Evolutionary conservation across 2,329 filamentous ascomycete species (phyloP), one percentile per base, ranked within the genome.

Genomic region (Ascochyta rabiei): DNA sequence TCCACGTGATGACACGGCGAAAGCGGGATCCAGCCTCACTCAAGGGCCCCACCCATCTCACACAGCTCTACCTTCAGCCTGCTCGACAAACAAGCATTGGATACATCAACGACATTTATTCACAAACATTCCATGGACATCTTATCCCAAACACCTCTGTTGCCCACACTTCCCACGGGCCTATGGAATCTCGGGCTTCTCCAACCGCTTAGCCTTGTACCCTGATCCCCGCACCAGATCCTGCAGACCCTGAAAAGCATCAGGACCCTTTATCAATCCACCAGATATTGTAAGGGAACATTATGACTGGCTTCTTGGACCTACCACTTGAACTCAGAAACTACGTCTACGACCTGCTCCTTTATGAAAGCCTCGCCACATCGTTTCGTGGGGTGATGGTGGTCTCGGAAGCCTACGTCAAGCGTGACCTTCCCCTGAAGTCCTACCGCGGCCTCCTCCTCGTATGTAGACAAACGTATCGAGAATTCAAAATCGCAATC

Each of bases 291-390:
- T 16, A 5, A 28, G 19, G 28, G 33, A n/a, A 35, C 50, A 50
- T 16, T 21, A 70, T 72, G 69, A 55, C 63, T n/a, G 60, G 67
- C 26, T 67, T 72, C n/a, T 44, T 72, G 49, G 68, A 69, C 38
- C 44, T 72, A 12, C 67, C 69, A 30, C 39, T 70, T 37, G 69
- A 72, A 53, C 49, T 70, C 7, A 60, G 69, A 24, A 67, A 71
- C 26, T 53, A 66, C 57, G 60, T 72, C 3, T 72, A 71, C 47
- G 67, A 70, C 21, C 19, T 64, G n/a, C 52, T 72, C 2, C 56
- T 71, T 8, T 26, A 50, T 7, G 63, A 70, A 48, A 54, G 59
- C 30, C 42, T 70, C 15, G 49, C 63, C 8, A 63, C 60, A 31
- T 60, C 58, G 37, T 63, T 62, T 19, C 66, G 66, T n/a, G 68